Conservation (phyloP, 257 asterid species). For the Lycium ferocissimum region DNA sequence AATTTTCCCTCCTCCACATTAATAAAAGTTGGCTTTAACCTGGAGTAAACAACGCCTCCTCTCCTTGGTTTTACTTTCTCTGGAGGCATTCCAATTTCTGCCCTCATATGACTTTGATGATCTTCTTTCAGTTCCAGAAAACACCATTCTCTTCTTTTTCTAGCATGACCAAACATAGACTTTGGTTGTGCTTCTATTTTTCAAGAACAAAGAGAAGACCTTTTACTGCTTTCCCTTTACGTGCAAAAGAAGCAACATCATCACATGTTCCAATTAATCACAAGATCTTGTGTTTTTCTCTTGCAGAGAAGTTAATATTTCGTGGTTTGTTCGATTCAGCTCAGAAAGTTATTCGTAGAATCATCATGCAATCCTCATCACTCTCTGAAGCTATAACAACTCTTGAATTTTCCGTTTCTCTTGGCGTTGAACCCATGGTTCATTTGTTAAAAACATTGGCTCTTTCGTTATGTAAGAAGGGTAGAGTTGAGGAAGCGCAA, state of each 20-base stretch:
- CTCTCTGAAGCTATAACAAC: slow-evolving; percentile 47
- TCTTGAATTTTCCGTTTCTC: slow-evolving; percentile 45
- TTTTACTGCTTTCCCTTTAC: slow-evolving; percentile 54
- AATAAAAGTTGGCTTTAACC: no score
- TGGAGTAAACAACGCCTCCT: no score
- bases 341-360: slow-evolving; percentile 54
- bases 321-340: slow-evolving; percentile 56
- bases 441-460: slow-evolving; percentile 57
- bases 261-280: slow-evolving; percentile 37
- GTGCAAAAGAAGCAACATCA: slow-evolving; percentile 38
- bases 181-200: slow-evolving; percentile 8
- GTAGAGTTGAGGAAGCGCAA: slow-evolving; percentile 64
- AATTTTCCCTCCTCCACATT: no score
- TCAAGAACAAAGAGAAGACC: slow-evolving; percentile 30
- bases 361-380: slow-evolving; percentile 48
- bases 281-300: slow-evolving; percentile 46
- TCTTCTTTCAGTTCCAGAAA: no score
- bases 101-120: no score
- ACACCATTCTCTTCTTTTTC: not conserved
- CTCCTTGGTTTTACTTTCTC: no score
- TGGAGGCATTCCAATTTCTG: no score
- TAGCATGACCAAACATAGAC: slow-evolving; percentile 46
- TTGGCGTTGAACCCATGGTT: slow-evolving; percentile 55
- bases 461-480: slow-evolving; percentile 55
- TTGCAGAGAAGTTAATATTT: slow-evolving; percentile 49